phyloP scores from a whole-genome alignment of 495 filamentous ascomycete species.

The Articulospora tetracladia region DNA sequence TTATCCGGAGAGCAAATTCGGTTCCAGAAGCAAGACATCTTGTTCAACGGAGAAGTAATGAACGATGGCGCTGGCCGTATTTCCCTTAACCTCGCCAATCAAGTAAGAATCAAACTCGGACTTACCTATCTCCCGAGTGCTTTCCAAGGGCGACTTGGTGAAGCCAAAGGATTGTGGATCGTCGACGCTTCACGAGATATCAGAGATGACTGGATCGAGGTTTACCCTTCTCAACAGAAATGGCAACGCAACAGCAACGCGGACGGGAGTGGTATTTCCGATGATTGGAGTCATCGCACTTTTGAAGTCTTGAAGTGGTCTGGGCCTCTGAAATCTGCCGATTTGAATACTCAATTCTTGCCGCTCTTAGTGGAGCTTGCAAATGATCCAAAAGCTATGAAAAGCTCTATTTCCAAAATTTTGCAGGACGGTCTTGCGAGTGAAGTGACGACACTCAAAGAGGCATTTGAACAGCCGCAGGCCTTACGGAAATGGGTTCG shows the following conservation, averaged over 20 bases:
- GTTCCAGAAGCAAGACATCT: neutral
- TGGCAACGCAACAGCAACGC: slow-evolving; percentile 53
- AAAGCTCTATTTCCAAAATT: slow-evolving; percentile 51
- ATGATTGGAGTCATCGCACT: slow-evolving; percentile 49
- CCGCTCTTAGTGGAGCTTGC: slow-evolving; percentile 70
- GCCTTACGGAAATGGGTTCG: slow-evolving; percentile 56
- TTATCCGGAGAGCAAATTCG: slow-evolving; percentile 41
- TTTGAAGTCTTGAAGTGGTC: slow-evolving; percentile 71
- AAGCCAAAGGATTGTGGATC: slow-evolving; percentile 90
- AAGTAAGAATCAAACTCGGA: slow-evolving; percentile 54
- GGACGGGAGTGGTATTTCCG: neutral
- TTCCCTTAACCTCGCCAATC: slow-evolving; percentile 57
- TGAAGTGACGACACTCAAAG: slow-evolving; percentile 57
- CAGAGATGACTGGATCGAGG: slow-evolving; percentile 60
- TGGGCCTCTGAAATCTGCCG: slow-evolving; percentile 55
- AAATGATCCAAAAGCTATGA: slow-evolving; percentile 43
- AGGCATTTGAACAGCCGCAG: slow-evolving; percentile 45
- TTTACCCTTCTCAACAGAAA: slow-evolving; percentile 77
- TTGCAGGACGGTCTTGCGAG: slow-evolving; percentile 54
- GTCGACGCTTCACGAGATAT: slow-evolving; percentile 43
- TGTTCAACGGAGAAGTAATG: slow-evolving; percentile 50
- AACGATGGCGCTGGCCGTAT: slow-evolving; percentile 79
- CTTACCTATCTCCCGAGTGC: slow-evolving; percentile 61
- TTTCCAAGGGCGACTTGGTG: slow-evolving; percentile 78
- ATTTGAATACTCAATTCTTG: slow-evolving; percentile 75